phyloP scores from a whole-genome alignment of 768 basidiomycete species.

The Trametes elegans region DNA sequence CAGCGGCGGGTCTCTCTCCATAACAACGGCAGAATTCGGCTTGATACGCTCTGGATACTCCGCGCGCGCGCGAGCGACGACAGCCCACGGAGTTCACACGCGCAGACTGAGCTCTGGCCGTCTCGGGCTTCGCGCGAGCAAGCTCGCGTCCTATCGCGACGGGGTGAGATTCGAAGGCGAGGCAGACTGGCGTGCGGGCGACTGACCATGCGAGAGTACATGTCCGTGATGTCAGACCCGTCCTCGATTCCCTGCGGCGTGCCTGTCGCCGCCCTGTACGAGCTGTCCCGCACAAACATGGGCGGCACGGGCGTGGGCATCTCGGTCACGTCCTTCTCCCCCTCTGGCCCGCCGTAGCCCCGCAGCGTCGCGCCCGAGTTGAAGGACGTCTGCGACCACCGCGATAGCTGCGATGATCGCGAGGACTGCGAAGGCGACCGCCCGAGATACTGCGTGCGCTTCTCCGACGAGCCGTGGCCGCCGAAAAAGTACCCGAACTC shows the following conservation, averaged over 20 bases:
- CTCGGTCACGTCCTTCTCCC: conserved; percentile 3
- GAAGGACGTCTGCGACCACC: not conserved
- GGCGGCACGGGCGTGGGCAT: conserved; percentile 6
- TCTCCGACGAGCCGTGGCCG: not conserved
- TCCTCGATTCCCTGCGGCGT: conserved; percentile 2
- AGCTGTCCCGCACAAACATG: not conserved
- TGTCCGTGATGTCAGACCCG: conserved; percentile 8
- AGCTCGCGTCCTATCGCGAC: not conserved
- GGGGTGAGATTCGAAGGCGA: not conserved
- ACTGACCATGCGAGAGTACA: conserved; percentile 7
- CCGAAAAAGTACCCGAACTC: conserved; percentile 15
- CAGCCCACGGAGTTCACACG: not conserved
- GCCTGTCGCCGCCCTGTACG: conserved; percentile 1
- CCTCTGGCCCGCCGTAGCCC: conserved; percentile 1
- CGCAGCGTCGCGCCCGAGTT: not conserved
- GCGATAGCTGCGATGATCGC: not conserved
- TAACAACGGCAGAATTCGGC: not conserved
- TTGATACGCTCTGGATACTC: not conserved
- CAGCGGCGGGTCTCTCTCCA: not conserved
- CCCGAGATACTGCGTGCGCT: conserved; percentile 3
- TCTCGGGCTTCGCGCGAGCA: conserved; percentile 1
- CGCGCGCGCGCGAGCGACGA: not conserved
- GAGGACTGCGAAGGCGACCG: not conserved
- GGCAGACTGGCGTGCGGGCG: not conserved
- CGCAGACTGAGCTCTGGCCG: conserved; percentile 10